phyloP scores from a whole-genome alignment of 768 basidiomycete genomes.

The Thelephora ganbajun region DNA sequence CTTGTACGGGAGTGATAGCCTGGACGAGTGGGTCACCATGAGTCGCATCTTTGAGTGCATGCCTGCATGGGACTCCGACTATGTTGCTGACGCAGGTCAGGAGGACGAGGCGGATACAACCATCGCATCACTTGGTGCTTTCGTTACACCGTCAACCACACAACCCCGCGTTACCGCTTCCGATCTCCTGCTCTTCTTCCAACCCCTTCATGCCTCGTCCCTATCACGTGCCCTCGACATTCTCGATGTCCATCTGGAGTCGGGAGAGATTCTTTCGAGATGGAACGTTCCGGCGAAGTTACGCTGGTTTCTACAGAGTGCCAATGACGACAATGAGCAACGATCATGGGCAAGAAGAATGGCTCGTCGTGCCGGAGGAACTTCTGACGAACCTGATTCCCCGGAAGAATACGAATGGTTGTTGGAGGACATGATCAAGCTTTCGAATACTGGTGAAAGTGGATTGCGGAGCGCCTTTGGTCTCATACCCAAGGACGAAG shows the following conservation, averaged over 20 bases:
- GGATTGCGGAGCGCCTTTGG: slow-evolving; percentile 70
- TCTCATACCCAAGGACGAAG: slow-evolving; percentile 51
- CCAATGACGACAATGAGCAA: slow-evolving; percentile 52
- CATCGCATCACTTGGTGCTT: slow-evolving; percentile 63
- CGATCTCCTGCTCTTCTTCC: slow-evolving; percentile 73
- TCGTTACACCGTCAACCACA: slow-evolving; percentile 61
- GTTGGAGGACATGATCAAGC: slow-evolving; percentile 80
- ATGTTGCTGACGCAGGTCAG: slow-evolving; percentile 8
- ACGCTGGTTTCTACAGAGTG: slow-evolving; percentile 83
- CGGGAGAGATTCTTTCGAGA: slow-evolving; percentile 79
- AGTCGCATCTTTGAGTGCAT: slow-evolving; percentile 90
- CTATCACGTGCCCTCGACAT: slow-evolving; percentile 80
- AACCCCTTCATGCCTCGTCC: slow-evolving; percentile 56
- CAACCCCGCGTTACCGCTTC: slow-evolving; percentile 41
- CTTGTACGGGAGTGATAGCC: slow-evolving; percentile 67
- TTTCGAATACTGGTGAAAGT: slow-evolving; percentile 49
- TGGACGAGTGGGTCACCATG: slow-evolving; percentile 73
- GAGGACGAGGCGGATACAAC: slow-evolving; percentile 77
- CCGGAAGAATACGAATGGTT: slow-evolving; percentile 79
- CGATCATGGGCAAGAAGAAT: slow-evolving; percentile 77
- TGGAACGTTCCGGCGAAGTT: slow-evolving; percentile 79
- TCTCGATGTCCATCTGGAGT: slow-evolving; percentile 87
- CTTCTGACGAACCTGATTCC: slow-evolving; percentile 36
- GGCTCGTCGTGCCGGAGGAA: slow-evolving; percentile 53
- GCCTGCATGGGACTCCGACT: slow-evolving; percentile 66